Evolutionary conservation across 129 eudicot species (phyloP).

Genomic region (Sambucus nigra): DNA sequence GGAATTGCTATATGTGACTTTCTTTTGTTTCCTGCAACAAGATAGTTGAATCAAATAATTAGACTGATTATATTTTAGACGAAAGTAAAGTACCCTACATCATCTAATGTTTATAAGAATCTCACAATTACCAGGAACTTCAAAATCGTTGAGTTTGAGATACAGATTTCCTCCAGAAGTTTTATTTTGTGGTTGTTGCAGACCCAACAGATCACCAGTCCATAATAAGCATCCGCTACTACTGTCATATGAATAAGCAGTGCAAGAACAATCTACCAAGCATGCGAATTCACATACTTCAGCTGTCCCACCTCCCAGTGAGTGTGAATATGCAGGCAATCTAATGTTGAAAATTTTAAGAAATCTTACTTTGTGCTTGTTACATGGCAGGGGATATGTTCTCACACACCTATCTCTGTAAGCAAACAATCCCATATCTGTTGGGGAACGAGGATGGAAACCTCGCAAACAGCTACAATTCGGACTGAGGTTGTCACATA

Average conservation of each 20-base stretch:
- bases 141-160: not conserved
- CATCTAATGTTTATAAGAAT: too few species aligned
- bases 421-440: not conserved
- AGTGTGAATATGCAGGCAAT: too few species aligned
- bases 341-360: not conserved
- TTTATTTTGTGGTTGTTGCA: too few species aligned
- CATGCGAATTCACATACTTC: constrained; percentile 1
- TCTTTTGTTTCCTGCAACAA: too few species aligned
- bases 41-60: too few species aligned
- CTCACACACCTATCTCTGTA: not conserved
- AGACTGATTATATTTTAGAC: too few species aligned
- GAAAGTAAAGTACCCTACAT: too few species aligned
- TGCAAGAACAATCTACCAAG: not conserved
- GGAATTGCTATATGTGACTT: too few species aligned
- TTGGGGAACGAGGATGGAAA: not conserved
- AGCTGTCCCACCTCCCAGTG: not conserved
- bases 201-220: not conserved
- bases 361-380: not conserved
- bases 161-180: not conserved
- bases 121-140: not conserved
- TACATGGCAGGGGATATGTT: not conserved
- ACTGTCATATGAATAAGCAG: not conserved
- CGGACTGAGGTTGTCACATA: not conserved
- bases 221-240: not conserved
- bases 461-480: not conserved